These are phyloP conservation scores for Schrenkiella parvula DNA, from an alignment of 345 rosid species.

Conservation along the genomic window DNA sequence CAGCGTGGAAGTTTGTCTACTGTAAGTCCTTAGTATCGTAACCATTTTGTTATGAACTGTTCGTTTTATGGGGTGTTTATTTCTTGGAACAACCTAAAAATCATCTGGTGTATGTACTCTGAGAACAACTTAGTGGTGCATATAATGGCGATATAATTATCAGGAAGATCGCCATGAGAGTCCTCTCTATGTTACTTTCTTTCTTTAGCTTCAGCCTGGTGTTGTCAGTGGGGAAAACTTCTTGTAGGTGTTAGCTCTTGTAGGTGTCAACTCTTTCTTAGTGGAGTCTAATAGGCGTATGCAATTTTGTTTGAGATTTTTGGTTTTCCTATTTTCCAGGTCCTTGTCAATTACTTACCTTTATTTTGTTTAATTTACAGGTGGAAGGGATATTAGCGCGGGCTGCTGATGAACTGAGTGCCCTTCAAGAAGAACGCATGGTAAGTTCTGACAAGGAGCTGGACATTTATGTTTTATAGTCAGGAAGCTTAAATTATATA, in stretches of 20 bases:
- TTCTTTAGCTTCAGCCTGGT: neutral
- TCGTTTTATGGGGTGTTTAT: neutral
- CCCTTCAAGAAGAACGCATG: slow-evolving; percentile 92
- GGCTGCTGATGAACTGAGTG: slow-evolving; percentile 77
- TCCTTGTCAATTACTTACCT: neutral
- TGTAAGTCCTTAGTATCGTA: slow-evolving; percentile 39
- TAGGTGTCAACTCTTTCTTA: neutral
- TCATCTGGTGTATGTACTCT: neutral
- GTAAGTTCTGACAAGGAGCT: slow-evolving; percentile 27
- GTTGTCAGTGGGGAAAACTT: neutral
- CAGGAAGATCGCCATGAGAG: neutral
- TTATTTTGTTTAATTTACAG: slow-evolving; percentile 29
- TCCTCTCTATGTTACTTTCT: neutral
- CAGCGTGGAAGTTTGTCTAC: slow-evolving; percentile 92
- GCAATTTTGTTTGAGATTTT: neutral
- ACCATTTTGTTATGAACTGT: neutral
- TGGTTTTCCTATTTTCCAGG: neutral
- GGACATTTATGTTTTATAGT: neutral
- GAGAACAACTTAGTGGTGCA: neutral
- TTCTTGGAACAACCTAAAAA: neutral
- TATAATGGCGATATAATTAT: neutral
- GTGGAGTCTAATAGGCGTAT: neutral
- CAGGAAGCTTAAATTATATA: neutral
- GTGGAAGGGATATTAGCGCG: slow-evolving; percentile 80
- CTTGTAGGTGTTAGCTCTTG: neutral